These are phyloP conservation scores for Colletotrichum scovillei DNA, from an alignment of 2,329 filamentous ascomycete species.

Conservation along the genomic window DNA sequence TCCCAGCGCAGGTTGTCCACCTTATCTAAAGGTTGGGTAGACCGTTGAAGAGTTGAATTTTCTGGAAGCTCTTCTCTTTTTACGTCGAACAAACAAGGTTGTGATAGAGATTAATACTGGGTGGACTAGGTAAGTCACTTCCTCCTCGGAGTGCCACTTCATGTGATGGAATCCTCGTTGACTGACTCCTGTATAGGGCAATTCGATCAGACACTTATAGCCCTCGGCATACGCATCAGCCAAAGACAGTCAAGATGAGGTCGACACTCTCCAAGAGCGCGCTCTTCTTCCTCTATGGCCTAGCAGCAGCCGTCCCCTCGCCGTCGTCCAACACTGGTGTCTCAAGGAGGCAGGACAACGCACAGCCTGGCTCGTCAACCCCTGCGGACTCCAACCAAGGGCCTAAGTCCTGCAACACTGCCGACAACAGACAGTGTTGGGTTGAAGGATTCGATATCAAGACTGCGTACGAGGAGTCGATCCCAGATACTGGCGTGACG, in stretches of 20 bases:
- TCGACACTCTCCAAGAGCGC: conserved; percentile 24
- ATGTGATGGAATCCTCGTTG: too few relatives aligned
- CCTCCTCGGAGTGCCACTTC: neutral
- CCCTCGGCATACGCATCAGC: neutral
- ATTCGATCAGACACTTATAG: neutral
- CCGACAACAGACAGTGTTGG: conserved; percentile 40
- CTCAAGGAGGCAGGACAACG: conserved; percentile 12
- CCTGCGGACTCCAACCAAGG: neutral
- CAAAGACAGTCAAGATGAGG: conserved; percentile 10
- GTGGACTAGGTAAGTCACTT: neutral
- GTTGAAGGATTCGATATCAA: conserved; percentile 44
- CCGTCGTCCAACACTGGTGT: neutral
- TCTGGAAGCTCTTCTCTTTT: conserved; percentile 21
- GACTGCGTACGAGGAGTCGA: conserved; percentile 43
- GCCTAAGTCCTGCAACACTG: conserved; percentile 38
- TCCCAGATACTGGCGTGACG: conserved; percentile 44
- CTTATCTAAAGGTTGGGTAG: conserved; percentile 28
- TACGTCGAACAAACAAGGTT: neutral
- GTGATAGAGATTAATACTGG: neutral
- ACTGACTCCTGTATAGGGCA: neutral
- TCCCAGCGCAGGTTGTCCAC: neutral
- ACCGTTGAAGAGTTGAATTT: conserved; percentile 19
- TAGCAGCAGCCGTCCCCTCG: conserved; percentile 12
- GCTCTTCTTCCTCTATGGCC: conserved; percentile 21
- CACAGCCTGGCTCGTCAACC: neutral